Evolutionary conservation across 805 yeast genomes (phyloP).

Genomic region (Suhomyces pyralidae): DNA sequence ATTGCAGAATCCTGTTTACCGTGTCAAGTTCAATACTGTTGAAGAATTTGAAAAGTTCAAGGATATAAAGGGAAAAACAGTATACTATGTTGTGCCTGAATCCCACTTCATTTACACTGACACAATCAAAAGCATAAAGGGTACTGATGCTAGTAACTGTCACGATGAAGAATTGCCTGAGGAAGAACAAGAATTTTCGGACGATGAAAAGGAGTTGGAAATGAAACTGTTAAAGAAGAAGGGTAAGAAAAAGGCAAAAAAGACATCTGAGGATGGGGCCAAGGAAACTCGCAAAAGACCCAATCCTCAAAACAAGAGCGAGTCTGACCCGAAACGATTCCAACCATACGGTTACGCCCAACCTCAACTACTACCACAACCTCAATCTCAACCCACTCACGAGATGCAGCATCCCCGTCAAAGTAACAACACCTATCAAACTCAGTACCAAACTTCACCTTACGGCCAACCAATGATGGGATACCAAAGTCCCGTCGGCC

Average conservation of each 20-base stretch:
- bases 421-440: not conserved
- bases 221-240: constrained; percentile 63
- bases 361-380: constrained; percentile 9
- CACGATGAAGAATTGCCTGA: constrained; percentile 92
- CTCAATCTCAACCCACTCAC: not conserved
- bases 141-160: constrained; percentile 92
- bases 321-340: constrained; percentile 11
- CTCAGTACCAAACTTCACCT: not conserved
- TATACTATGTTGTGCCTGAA: constrained; percentile 74
- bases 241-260: constrained; percentile 43
- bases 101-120: constrained; percentile 80
- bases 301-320: not conserved
- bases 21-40: constrained; percentile 60
- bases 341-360: constrained; percentile 22
- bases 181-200: constrained; percentile 92
- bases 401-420: not conserved
- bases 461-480: not conserved
- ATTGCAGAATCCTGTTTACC: constrained; percentile 73
- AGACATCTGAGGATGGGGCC: constrained; percentile 15
- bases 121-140: constrained; percentile 64
- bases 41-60: constrained; percentile 49
- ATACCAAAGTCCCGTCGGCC: not conserved
- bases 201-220: constrained; percentile 84
- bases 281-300: constrained; percentile 3
- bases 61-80: constrained; percentile 51